phyloP scores from a whole-genome alignment of 441 rosid genomes.

The Corymbia citriodora region DNA sequence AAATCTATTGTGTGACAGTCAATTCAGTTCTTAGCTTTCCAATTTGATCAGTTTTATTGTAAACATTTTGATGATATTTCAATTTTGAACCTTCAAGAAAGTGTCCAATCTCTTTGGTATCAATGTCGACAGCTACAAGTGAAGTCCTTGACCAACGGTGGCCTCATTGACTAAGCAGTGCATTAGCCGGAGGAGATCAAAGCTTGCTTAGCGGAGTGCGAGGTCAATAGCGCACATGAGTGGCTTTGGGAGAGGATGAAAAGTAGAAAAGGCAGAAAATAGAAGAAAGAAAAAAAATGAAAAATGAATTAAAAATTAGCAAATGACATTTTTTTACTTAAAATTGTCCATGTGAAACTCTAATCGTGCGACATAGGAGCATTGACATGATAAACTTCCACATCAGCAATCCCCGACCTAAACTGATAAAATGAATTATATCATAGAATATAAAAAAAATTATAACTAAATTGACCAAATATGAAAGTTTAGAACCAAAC shows the following conservation, averaged over 20 bases:
- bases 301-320: too few species aligned
- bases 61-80: background rate
- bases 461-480: too few species aligned
- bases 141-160: background rate
- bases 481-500: background rate
- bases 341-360: background rate
- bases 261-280: too few species aligned
- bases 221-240: background rate
- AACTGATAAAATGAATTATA: too few species aligned
- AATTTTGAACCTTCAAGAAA: background rate
- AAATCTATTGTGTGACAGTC: background rate
- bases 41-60: background rate
- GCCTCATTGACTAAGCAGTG: background rate
- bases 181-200: background rate
- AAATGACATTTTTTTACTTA: too few species aligned
- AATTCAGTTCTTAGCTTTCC: background rate
- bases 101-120: background rate
- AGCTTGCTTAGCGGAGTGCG: background rate
- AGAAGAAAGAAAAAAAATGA: too few species aligned
- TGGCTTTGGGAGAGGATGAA: background rate
- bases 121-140: background rate
- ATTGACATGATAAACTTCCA: background rate
- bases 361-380: background rate
- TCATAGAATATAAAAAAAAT: too few species aligned
- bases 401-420: fast-evolving